A percentile compares a stretch with the other conserved stretches of the same genome.
These are phyloP conservation scores for Phytophthora foliorum DNA, from an alignment of 352 stramenopile genomes.

Conservation along the genomic window DNA sequence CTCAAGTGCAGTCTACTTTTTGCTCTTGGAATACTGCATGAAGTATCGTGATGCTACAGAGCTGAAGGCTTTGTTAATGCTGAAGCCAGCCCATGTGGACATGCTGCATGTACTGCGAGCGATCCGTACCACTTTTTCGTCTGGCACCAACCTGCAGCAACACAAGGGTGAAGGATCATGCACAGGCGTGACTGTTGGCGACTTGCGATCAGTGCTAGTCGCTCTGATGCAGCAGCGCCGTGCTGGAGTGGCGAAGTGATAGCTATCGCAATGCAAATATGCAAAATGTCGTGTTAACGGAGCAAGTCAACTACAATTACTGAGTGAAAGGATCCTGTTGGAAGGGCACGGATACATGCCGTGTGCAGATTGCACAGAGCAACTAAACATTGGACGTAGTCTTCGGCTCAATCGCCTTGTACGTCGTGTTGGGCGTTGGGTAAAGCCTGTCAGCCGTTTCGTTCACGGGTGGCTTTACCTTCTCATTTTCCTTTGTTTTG, in stretches of 20 bases:
- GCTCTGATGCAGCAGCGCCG: slow-evolving; percentile 52
- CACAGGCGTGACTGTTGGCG: slow-evolving; percentile 51
- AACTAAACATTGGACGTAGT: slow-evolving; percentile 13
- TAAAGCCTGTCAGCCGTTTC: slow-evolving; percentile 15
- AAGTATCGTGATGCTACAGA: slow-evolving; percentile 50
- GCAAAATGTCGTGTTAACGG: neutral
- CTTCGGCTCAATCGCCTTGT: slow-evolving; percentile 24
- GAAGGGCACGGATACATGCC: neutral
- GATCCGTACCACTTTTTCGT: slow-evolving; percentile 44
- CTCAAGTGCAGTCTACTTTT: slow-evolving; percentile 66
- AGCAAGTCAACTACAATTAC: neutral
- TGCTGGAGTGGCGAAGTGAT: slow-evolving; percentile 27
- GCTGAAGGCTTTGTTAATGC: slow-evolving; percentile 56
- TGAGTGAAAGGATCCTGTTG: neutral
- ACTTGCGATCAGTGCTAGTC: slow-evolving; percentile 55
- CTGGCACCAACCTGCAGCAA: slow-evolving; percentile 9
- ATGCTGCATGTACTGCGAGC: slow-evolving; percentile 67
- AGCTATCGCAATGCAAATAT: neutral
- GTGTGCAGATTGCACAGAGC: neutral
- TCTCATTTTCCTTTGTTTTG: neutral
- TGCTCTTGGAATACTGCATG: slow-evolving; percentile 74
- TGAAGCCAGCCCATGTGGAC: slow-evolving; percentile 67
- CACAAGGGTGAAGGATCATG: slow-evolving; percentile 12
- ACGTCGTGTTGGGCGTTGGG: slow-evolving; percentile 38
- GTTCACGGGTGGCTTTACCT: slow-evolving; percentile 32